Conservation (phyloP, 116 monocot genomes). For the Cymodocea nodosa region DNA sequence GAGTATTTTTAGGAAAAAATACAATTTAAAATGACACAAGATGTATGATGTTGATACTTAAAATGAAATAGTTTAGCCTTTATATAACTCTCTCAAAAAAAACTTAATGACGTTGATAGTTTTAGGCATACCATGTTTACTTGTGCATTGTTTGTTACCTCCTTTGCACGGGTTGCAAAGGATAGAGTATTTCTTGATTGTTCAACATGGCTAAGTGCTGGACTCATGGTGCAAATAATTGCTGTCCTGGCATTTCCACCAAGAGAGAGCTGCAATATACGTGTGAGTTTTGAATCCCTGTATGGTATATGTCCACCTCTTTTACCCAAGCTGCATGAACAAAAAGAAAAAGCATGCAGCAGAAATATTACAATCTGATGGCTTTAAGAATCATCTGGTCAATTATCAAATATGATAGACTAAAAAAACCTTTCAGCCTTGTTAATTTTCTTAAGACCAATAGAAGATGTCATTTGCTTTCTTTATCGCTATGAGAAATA, state of each 20-base stretch:
- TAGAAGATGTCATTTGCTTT: too few species aligned
- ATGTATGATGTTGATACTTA: too few species aligned
- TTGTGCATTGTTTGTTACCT: conserved; percentile 78
- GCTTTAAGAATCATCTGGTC: too few species aligned
- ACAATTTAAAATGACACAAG: not conserved
- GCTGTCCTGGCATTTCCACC: conserved; percentile 97
- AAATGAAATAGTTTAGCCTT: too few species aligned
- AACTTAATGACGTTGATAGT: not conserved
- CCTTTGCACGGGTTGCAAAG: conserved; percentile 88
- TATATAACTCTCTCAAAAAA: too few species aligned
- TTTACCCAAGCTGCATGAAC: conserved; percentile 46
- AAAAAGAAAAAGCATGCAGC: not conserved
- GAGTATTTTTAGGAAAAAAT: not conserved
- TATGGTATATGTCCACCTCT: conserved; percentile 86
- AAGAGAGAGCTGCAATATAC: conserved; percentile 85
- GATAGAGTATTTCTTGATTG: conserved; percentile 91
- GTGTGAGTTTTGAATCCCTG: conserved; percentile 93
- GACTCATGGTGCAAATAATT: conserved; percentile 96
- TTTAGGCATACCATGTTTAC: conserved; percentile 67
- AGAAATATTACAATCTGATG: too few species aligned
- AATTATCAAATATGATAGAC: too few species aligned
- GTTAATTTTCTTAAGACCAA: too few species aligned
- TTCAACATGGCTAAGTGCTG: conserved; percentile 77
- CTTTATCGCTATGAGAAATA: too few species aligned
- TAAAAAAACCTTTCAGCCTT: too few species aligned